Evolutionary conservation across 441 rosid genomes (phyloP).

Genomic region (Gossypium lobatum): DNA sequence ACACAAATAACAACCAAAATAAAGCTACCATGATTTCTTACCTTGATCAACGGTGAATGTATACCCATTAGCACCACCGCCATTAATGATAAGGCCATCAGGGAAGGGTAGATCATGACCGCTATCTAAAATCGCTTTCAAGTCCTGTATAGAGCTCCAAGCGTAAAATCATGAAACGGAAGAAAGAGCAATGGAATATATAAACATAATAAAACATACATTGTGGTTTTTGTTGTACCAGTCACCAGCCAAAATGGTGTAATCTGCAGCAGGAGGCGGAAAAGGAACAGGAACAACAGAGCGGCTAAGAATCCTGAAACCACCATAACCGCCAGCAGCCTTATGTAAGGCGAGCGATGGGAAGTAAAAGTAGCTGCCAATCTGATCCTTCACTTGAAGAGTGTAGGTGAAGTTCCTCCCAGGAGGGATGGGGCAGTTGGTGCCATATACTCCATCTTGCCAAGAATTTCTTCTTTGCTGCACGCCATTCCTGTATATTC

Average conservation of each 20-base stretch:
- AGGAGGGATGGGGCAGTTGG: constrained; percentile 75
- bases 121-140: constrained; percentile 33
- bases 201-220: constrained; percentile 24
- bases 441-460: constrained; percentile 82
- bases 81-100: constrained; percentile 50
- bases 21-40: constrained; percentile 5
- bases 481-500: constrained; percentile 51
- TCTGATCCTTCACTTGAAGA: constrained; percentile 75
- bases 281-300: constrained; percentile 66
- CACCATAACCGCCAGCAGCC: constrained; percentile 79
- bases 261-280: constrained; percentile 54
- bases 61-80: constrained; percentile 34
- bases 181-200: not conserved
- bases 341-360: constrained; percentile 75
- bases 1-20: not conserved
- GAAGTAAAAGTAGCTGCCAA: constrained; percentile 73
- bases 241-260: constrained; percentile 60
- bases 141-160: constrained; percentile 25
- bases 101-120: constrained; percentile 45
- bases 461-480: constrained; percentile 65
- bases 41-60: constrained; percentile 42
- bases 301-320: constrained; percentile 56
- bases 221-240: constrained; percentile 57
- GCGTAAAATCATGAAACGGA: not conserved
- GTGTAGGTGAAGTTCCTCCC: constrained; percentile 67